Evolutionary conservation across 441 rosid species (phyloP).

Genomic region (Bocquillonia castaneifolia): DNA sequence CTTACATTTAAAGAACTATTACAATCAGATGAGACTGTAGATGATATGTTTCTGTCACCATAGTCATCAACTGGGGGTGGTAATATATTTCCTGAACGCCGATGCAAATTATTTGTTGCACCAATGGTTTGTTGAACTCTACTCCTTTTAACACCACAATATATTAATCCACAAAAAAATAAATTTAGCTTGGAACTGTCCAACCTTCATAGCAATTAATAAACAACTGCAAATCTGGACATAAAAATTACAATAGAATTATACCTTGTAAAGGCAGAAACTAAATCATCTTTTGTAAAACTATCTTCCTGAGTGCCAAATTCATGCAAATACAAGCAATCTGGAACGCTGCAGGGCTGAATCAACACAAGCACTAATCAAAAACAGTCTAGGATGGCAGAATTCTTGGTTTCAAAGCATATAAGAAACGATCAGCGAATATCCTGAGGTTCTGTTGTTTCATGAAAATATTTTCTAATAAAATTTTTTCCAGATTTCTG

Average conservation of each 20-base stretch:
- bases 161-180: background rate
- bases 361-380: slow-evolving; percentile 24
- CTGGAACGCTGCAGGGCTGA: slow-evolving; percentile 80
- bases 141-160: slow-evolving; percentile 35
- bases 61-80: slow-evolving; percentile 54
- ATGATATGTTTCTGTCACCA: slow-evolving; percentile 28
- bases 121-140: slow-evolving; percentile 55
- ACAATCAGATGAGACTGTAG: slow-evolving; percentile 33
- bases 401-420: background rate
- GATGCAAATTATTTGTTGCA: slow-evolving; percentile 41
- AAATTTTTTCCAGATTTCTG: background rate
- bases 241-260: background rate
- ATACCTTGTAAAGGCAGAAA: slow-evolving; percentile 71
- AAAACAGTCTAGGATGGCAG: background rate
- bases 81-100: slow-evolving; percentile 47
- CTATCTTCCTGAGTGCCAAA: slow-evolving; percentile 83
- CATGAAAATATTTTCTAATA: background rate
- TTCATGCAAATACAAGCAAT: slow-evolving; percentile 80
- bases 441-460: background rate
- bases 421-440: background rate
- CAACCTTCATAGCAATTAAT: slow-evolving; percentile 4
- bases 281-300: slow-evolving; percentile 80
- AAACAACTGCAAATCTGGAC: background rate
- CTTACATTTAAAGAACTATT: slow-evolving; percentile 45
- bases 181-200: background rate